A percentile compares a stretch with the other conserved stretches of the same genome.
Evolutionary conservation across 352 stramenopile species (phyloP).

Genomic region (Aphanomyces invadans): DNA sequence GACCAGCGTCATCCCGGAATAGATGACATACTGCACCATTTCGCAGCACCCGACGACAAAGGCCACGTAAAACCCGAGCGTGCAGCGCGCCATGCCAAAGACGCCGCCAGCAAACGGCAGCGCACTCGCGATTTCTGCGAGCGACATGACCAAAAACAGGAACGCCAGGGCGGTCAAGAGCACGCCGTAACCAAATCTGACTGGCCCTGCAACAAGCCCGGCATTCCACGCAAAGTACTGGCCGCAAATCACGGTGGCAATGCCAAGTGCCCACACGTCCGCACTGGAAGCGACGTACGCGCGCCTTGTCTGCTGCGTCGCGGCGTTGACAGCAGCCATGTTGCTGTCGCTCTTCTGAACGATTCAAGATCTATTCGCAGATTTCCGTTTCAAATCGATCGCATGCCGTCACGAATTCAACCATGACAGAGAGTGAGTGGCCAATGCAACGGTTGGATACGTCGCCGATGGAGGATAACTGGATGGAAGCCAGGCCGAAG

Average conservation of each 20-base stretch:
- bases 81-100: slow-evolving; percentile 23
- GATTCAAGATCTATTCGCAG: too few species aligned
- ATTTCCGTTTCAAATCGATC: too few species aligned
- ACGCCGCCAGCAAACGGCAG: slow-evolving; percentile 30
- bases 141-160: slow-evolving; percentile 14
- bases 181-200: slow-evolving; percentile 26
- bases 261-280: slow-evolving; percentile 30
- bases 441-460: too few species aligned
- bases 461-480: too few species aligned
- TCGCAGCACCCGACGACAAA: slow-evolving; percentile 27
- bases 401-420: too few species aligned
- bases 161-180: slow-evolving; percentile 27
- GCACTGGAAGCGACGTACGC: background rate
- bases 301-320: background rate
- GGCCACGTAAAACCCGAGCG: slow-evolving; percentile 24
- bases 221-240: slow-evolving; percentile 34
- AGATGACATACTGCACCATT: slow-evolving; percentile 23
- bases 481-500: too few species aligned
- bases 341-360: too few species aligned
- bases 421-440: too few species aligned
- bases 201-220: slow-evolving; percentile 27
- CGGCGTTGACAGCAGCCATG: too few species aligned
- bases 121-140: slow-evolving; percentile 27
- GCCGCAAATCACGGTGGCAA: slow-evolving; percentile 32
- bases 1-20: slow-evolving; percentile 7